Conservation (phyloP, 129 eudicot species). For the Tagetes erecta region DNA sequence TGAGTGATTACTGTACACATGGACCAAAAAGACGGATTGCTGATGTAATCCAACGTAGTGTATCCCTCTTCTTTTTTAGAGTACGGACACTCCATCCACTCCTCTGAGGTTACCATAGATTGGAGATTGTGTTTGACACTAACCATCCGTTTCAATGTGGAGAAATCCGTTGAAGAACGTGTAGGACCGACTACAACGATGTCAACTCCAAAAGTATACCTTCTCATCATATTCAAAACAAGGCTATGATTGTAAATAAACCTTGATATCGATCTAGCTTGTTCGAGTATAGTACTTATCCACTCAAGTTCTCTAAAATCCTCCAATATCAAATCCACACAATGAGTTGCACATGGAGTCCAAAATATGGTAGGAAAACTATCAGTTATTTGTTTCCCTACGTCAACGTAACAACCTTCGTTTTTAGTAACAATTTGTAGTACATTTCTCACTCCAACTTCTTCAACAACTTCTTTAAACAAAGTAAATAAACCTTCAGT, state of each 20-base stretch:
- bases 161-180: conserved; percentile 59
- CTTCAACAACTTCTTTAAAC: conserved; percentile 73
- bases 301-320: conserved; percentile 74
- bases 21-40: conserved; percentile 83
- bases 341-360: conserved; percentile 88
- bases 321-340: conserved; percentile 71
- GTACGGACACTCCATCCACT: conserved; percentile 85
- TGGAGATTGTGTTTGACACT: conserved; percentile 68
- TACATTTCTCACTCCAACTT: conserved; percentile 80
- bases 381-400: conserved; percentile 64
- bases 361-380: conserved; percentile 66
- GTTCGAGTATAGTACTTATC: conserved; percentile 65
- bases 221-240: conserved; percentile 82
- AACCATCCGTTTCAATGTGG: conserved; percentile 71
- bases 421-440: conserved; percentile 71
- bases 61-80: conserved; percentile 74
- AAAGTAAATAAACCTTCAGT: conserved; percentile 47
- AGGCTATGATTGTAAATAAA: conserved; percentile 63
- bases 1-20: conserved; percentile 56
- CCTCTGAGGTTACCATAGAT: conserved; percentile 88
- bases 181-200: conserved; percentile 62
- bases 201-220: conserved; percentile 80
- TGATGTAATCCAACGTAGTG: conserved; percentile 56
- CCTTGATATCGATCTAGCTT: conserved; percentile 73
- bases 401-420: conserved; percentile 57